Percentiles rank a stretch among this genome's conserved stretches.
Evolutionary conservation across 805 yeast species (phyloP).

Genomic region (Nakazawaea laoshanensis): DNA sequence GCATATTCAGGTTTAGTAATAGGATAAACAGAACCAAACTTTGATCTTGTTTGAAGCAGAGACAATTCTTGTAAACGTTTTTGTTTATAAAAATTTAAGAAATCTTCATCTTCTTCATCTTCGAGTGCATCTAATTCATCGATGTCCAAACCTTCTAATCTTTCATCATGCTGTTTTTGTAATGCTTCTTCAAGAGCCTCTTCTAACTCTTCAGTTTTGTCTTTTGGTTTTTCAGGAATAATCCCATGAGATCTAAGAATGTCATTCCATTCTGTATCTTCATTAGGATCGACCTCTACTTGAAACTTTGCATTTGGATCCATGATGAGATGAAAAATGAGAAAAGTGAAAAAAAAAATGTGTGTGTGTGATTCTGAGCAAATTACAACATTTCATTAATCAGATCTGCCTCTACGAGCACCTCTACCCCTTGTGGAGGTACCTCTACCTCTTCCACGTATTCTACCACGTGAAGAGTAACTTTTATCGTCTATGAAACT

Average conservation of each 20-base stretch:
- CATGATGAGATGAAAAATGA: too few relatives aligned
- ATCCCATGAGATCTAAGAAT: constrained; percentile 84
- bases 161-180: constrained; percentile 67
- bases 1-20: constrained; percentile 85
- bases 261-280: constrained; percentile 99
- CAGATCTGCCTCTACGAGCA: constrained; percentile 3
- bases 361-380: too few relatives aligned
- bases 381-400: too few relatives aligned
- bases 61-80: constrained; percentile 72
- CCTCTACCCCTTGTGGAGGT: constrained; percentile 10
- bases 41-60: constrained; percentile 42
- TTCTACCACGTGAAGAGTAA: constrained; percentile 3
- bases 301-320: constrained; percentile 50
- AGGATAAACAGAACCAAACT: constrained; percentile 70
- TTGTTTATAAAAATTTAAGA: constrained; percentile 65
- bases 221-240: constrained; percentile 85
- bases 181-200: constrained; percentile 83
- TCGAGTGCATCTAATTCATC: constrained; percentile 84
- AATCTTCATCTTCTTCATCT: constrained; percentile 91
- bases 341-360: too few relatives aligned
- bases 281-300: constrained; percentile 88
- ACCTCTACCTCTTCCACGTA: constrained; percentile 11
- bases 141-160: constrained; percentile 68
- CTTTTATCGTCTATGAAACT: too few relatives aligned
- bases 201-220: constrained; percentile 81